A percentile compares a stretch with the other conserved stretches of the same genome.
phyloP scores from a whole-genome alignment of 1,139 yeast genomes.

The Yamadazyma siamensis region DNA sequence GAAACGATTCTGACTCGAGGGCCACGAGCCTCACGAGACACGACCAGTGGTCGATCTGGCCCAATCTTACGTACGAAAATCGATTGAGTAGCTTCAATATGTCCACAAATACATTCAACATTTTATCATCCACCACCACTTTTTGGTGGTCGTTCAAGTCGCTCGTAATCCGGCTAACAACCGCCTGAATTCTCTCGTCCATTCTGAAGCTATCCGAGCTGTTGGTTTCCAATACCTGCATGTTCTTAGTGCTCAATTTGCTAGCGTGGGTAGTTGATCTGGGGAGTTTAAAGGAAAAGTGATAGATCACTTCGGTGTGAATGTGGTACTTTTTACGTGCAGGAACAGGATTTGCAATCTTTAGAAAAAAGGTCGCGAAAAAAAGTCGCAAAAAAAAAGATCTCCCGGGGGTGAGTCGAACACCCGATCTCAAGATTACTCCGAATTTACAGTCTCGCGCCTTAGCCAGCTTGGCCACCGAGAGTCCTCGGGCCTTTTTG shows the following conservation, averaged over 20 bases:
- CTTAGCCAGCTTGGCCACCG: conserved; percentile 80
- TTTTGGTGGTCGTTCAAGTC: too few species aligned
- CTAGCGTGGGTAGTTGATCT: not conserved
- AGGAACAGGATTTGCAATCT: conserved; percentile 1
- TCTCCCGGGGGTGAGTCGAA: conserved; percentile 86
- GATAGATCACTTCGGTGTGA: not conserved
- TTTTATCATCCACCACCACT: conserved; percentile 4
- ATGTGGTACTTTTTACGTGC: conserved; percentile 1
- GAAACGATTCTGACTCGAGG: too few species aligned
- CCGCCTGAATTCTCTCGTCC: too few species aligned
- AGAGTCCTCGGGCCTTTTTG: conserved; percentile 32
- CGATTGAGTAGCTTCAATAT: conserved; percentile 6
- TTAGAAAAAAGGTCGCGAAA: not conserved
- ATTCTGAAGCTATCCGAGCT: too few species aligned
- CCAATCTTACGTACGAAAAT: conserved; percentile 43
- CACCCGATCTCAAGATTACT: conserved; percentile 80
- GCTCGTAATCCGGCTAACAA: too few species aligned
- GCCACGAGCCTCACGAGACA: too few species aligned
- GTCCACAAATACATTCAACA: conserved; percentile 4
- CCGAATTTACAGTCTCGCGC: conserved; percentile 74
- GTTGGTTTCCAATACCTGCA: conserved; percentile 7
- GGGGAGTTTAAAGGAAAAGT: not conserved
- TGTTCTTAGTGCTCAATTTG: not conserved
- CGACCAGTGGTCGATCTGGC: conserved; percentile 13
- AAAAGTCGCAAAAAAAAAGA: conserved; percentile 26